Evolutionary conservation across 148 eudicot genomes (phyloP).

Genomic region (Talinum fruticosum): DNA sequence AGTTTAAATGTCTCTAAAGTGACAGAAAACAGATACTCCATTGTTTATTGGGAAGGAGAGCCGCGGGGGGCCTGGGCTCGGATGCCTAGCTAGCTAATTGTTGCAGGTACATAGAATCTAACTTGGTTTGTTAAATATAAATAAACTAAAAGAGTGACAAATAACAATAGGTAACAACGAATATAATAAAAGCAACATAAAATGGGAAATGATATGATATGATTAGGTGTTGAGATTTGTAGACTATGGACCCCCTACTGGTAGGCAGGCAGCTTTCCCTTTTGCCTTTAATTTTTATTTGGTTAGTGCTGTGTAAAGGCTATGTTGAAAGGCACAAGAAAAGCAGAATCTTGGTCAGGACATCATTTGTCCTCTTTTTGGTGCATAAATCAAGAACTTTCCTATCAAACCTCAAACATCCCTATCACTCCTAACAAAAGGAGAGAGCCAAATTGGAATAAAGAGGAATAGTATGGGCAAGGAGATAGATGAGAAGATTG

Average conservation of each 20-base stretch:
- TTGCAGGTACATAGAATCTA: neutral
- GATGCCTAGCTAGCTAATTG: conserved; percentile 2
- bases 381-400: conserved; percentile 26
- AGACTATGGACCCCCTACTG: conserved; percentile 22
- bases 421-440: conserved; percentile 21
- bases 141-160: neutral
- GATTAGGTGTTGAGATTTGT: conserved; percentile 50
- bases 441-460: conserved; percentile 10
- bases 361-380: conserved; percentile 34
- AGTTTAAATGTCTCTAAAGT: conserved; percentile 28
- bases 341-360: conserved; percentile 57
- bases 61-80: neutral
- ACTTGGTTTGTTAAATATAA: neutral
- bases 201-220: conserved; percentile 31
- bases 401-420: conserved; percentile 27
- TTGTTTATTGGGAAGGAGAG: neutral
- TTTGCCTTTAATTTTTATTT: conserved; percentile 16
- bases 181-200: conserved; percentile 23
- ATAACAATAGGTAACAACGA: conserved; percentile 16
- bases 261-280: conserved; percentile 11
- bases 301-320: conserved; percentile 59
- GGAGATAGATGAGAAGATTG: neutral
- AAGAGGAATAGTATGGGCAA: neutral
- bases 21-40: conserved; percentile 30
- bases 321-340: conserved; percentile 40